Percentiles rank a stretch among this genome's conserved stretches.
These are phyloP conservation scores for Gymnopus androsaceus DNA, from an alignment of 1,284 basidiomycete genomes.

Conservation along the genomic window DNA sequence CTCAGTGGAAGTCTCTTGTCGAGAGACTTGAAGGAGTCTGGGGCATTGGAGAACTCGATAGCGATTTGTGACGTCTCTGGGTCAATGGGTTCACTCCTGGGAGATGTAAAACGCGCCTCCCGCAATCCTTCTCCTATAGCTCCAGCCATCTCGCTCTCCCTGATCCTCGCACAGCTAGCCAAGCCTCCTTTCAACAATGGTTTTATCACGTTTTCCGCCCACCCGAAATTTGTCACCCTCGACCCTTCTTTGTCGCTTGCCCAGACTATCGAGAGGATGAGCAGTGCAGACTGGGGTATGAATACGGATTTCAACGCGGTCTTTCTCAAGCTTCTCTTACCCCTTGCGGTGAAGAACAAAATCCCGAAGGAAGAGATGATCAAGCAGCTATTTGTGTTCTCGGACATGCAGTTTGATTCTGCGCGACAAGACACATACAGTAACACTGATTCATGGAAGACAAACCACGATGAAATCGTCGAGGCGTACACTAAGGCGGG, in stretches of 20 bases:
- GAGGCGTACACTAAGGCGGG: slow-evolving; percentile 56
- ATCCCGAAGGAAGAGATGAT: slow-evolving; percentile 72
- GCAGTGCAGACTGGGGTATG: slow-evolving; percentile 45
- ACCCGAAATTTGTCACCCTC: slow-evolving; percentile 52
- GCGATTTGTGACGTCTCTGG: slow-evolving; percentile 76
- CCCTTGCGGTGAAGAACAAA: slow-evolving; percentile 53
- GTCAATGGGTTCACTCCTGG: slow-evolving; percentile 61
- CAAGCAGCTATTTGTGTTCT: slow-evolving; percentile 72
- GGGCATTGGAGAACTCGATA: slow-evolving; percentile 59
- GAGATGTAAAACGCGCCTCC: not conserved
- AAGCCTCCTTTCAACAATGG: slow-evolving; percentile 61
- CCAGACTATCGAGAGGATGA: slow-evolving; percentile 42
- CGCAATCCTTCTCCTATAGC: slow-evolving; percentile 48
- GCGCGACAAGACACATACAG: not conserved
- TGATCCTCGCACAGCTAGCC: slow-evolving; percentile 64
- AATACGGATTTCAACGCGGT: slow-evolving; percentile 65
- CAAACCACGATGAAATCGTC: slow-evolving; percentile 60
- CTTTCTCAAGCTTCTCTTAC: slow-evolving; percentile 60
- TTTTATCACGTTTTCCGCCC: slow-evolving; percentile 67
- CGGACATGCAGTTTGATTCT: slow-evolving; percentile 76
- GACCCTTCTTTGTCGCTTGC: slow-evolving; percentile 39
- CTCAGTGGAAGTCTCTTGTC: slow-evolving; percentile 67
- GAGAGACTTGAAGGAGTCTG: slow-evolving; percentile 51
- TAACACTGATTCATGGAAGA: slow-evolving; percentile 44
- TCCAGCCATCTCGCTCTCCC: slow-evolving; percentile 63